These are phyloP conservation scores for Mycena capillaripes DNA, from an alignment of 768 basidiomycete species.

Conservation along the genomic window DNA sequence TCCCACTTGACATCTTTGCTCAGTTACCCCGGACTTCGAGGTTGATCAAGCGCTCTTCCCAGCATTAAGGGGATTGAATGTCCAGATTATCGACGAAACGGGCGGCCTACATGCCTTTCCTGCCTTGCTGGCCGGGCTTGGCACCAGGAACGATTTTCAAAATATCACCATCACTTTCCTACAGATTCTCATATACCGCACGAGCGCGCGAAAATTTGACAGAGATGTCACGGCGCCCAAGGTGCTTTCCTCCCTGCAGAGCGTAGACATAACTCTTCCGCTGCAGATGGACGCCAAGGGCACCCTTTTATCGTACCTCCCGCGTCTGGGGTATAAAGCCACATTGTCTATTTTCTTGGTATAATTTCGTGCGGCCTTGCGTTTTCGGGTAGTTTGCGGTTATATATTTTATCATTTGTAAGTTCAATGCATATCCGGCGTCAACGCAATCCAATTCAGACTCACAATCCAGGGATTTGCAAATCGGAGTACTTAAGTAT, in stretches of 20 bases:
- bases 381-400: no score
- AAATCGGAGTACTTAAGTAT: no score
- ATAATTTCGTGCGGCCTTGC: no score
- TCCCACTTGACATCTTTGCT: not conserved
- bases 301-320: not conserved
- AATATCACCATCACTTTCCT: not conserved
- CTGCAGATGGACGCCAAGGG: not conserved
- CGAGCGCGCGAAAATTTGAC: conserved; percentile 6
- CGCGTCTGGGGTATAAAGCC: not conserved
- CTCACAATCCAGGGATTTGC: no score
- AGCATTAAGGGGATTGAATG: not conserved
- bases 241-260: not conserved
- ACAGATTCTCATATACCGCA: not conserved
- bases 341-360: not conserved
- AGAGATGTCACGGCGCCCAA: not conserved
- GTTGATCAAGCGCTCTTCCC: not conserved
- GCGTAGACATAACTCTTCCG: not conserved
- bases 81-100: not conserved
- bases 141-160: not conserved
- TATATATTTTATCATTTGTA: no score
- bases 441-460: no score
- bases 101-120: not conserved
- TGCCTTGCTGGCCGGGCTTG: not conserved
- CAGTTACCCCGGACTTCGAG: not conserved
- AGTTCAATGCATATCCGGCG: no score